Conservation (phyloP, 169 alveolate genomes). For the Plasmodium knowlesi region DNA sequence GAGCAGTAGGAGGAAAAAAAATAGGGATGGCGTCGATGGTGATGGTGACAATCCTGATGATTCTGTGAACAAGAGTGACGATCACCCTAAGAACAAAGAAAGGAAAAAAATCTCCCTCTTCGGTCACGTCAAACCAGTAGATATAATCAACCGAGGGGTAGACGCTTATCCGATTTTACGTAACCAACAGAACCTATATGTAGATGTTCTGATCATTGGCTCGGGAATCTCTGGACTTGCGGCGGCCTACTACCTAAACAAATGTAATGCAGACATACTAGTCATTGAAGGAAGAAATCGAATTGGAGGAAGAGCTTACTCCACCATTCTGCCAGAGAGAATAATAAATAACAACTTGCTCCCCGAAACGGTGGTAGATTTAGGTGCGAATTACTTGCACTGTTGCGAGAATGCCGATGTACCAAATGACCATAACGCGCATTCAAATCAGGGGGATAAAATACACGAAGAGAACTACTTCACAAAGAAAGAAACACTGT, state of each 20-base stretch:
- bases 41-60: background rate
- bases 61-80: background rate
- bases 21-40: background rate
- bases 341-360: constrained; percentile 34
- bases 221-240: constrained; percentile 85
- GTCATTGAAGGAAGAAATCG: constrained; percentile 83
- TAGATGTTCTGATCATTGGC: constrained; percentile 84
- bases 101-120: constrained; percentile 38
- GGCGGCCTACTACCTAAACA: constrained; percentile 81
- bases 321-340: constrained; percentile 77
- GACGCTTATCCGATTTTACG: constrained; percentile 12
- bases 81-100: background rate
- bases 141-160: constrained; percentile 50
- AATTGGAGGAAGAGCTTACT: constrained; percentile 84
- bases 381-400: constrained; percentile 86
- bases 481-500: background rate
- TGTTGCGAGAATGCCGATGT: constrained; percentile 76
- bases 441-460: background rate
- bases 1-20: background rate
- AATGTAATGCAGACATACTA: constrained; percentile 75
- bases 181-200: constrained; percentile 28
- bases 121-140: constrained; percentile 70
- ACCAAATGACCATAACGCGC: background rate
- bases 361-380: constrained; percentile 77
- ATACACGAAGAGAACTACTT: background rate